These are phyloP conservation scores for Blakeslea trispora DNA, from an alignment of 371 early-diverging fungal genomes.

Conservation along the genomic window DNA sequence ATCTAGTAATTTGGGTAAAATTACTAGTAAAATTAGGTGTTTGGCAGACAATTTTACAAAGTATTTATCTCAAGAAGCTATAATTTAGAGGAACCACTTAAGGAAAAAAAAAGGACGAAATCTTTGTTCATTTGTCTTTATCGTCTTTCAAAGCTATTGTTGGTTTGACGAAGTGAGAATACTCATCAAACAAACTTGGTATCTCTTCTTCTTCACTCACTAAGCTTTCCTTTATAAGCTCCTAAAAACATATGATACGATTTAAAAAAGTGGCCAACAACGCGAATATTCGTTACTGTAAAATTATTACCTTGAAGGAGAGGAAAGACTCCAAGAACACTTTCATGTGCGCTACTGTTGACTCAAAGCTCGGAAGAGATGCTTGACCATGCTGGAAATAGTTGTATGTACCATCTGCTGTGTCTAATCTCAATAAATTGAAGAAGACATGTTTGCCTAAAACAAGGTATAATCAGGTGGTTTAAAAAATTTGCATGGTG, in stretches of 20 bases:
- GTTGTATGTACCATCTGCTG: slow-evolving; percentile 1
- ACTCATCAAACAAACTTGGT: slow-evolving; percentile 1
- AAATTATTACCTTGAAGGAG: slow-evolving; percentile 10
- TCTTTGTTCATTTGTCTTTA: too few species aligned
- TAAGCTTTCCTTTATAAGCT: slow-evolving; percentile 7
- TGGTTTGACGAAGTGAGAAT: slow-evolving; percentile 7
- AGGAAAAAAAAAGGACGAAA: too few species aligned
- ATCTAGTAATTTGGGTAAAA: background rate
- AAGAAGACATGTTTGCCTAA: slow-evolving; percentile 10
- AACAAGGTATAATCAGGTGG: slow-evolving; percentile 5
- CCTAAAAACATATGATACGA: slow-evolving; percentile 11
- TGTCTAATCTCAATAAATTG: slow-evolving; percentile 6
- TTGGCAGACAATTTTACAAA: slow-evolving; percentile 1
- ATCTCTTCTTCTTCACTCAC: slow-evolving; percentile 7
- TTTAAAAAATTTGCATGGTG: slow-evolving; percentile 5
- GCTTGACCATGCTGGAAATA: slow-evolving; percentile 3
- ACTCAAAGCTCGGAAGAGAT: slow-evolving; percentile 8
- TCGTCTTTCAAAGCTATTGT: too few species aligned
- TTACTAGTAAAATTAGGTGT: background rate
- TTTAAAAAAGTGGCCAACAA: too few species aligned
- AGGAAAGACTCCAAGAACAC: slow-evolving; percentile 7
- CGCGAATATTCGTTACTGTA: background rate
- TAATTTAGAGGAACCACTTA: background rate
- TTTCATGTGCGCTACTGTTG: slow-evolving; percentile 10
- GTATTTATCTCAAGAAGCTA: background rate